Conservation (phyloP, 1,284 basidiomycete genomes). For the Peniophora sp. region DNA sequence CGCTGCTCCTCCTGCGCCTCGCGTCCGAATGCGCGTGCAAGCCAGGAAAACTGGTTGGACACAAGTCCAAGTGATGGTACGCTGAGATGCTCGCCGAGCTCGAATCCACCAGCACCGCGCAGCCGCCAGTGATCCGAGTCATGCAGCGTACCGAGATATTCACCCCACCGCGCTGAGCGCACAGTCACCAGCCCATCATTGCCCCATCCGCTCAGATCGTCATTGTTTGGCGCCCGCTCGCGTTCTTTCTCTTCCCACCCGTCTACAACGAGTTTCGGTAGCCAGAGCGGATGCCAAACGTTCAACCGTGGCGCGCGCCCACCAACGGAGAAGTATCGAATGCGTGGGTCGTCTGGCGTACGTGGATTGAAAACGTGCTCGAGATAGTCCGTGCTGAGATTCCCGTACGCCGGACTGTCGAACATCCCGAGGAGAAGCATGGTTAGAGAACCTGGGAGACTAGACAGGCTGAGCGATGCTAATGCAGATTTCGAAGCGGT, state of each 20-base stretch:
- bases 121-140: constrained; percentile 97
- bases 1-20: constrained; percentile 46
- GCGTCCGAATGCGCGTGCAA: not conserved
- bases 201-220: constrained; percentile 61
- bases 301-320: constrained; percentile 68
- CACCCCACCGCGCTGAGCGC: constrained; percentile 86
- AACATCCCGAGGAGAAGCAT: constrained; percentile 86
- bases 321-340: constrained; percentile 91
- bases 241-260: constrained; percentile 56
- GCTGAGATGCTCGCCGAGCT: constrained; percentile 50
- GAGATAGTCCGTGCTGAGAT: constrained; percentile 85
- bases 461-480: constrained; percentile 33
- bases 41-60: constrained; percentile 57
- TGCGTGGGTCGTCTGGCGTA: constrained; percentile 78
- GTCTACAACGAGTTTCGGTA: constrained; percentile 92
- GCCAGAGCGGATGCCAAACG: constrained; percentile 94
- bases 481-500: constrained; percentile 23
- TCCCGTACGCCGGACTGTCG: constrained; percentile 96
- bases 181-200: constrained; percentile 95
- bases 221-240: constrained; percentile 27
- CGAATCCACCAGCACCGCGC: constrained; percentile 70
- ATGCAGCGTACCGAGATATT: constrained; percentile 87
- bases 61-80: constrained; percentile 34
- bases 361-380: constrained; percentile 85
- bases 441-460: constrained; percentile 76